Evolutionary conservation across 2,329 filamentous ascomycete genomes (phyloP).

Genomic region (Phialemoniopsis sp.): DNA sequence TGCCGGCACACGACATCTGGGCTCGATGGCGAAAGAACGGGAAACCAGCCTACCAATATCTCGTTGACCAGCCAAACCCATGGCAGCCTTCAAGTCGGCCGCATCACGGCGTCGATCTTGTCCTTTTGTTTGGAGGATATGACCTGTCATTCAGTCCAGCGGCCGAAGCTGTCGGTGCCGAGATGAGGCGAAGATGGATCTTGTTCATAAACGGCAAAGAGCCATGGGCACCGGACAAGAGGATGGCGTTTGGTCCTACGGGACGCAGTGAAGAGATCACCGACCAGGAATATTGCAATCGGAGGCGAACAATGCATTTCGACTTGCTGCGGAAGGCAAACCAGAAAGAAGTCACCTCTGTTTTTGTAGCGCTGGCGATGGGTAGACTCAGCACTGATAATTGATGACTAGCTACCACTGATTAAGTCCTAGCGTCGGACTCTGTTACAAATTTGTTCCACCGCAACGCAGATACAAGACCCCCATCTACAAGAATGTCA

Average conservation of each 20-base stretch:
- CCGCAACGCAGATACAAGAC: too few relatives aligned
- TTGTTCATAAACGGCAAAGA: conserved; percentile 25
- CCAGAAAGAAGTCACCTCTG: too few relatives aligned
- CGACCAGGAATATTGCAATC: conserved; percentile 14
- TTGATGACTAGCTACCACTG: too few relatives aligned
- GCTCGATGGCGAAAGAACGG: conserved; percentile 10
- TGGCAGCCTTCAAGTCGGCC: conserved; percentile 39
- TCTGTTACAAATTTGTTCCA: too few relatives aligned
- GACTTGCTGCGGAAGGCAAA: too few relatives aligned
- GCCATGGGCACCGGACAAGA: conserved; percentile 26
- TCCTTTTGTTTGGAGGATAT: conserved; percentile 36
- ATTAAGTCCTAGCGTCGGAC: too few relatives aligned
- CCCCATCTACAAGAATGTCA: too few relatives aligned
- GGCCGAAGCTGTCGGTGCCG: conserved; percentile 23
- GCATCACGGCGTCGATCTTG: conserved; percentile 41
- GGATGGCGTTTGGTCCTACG: conserved; percentile 33
- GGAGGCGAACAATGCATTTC: too few relatives aligned
- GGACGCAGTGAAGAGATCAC: conserved; percentile 26
- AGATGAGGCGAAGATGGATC: conserved; percentile 35
- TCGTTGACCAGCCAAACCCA: conserved; percentile 40
- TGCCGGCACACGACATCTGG: conserved; percentile 16
- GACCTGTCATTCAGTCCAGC: conserved; percentile 26
- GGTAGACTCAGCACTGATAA: too few relatives aligned
- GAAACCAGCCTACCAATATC: conserved; percentile 28
- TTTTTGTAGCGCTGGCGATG: too few relatives aligned